phyloP scores from a whole-genome alignment of 2,329 filamentous ascomycete genomes.

The Cytospora schulzeri region DNA sequence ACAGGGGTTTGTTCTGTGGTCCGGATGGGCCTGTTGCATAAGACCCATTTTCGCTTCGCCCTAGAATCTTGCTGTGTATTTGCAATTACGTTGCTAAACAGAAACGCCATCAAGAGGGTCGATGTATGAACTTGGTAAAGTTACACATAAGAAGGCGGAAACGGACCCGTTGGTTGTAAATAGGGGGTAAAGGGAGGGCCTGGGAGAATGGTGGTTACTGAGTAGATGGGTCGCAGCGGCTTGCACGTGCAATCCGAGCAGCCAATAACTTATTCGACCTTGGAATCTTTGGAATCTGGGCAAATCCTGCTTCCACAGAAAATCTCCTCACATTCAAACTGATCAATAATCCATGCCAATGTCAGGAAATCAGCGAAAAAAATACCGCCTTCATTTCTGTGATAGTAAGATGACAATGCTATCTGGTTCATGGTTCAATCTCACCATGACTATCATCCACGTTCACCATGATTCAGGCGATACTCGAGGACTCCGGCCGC shows the following conservation, averaged over 20 bases:
- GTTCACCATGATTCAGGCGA: conserved; percentile 7
- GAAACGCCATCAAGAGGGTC: not conserved
- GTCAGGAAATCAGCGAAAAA: conserved; percentile 10
- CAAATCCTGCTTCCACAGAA: not conserved
- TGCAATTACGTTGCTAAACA: not conserved
- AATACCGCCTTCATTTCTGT: conserved; percentile 10
- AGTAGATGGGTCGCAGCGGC: not conserved
- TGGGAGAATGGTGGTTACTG: no score
- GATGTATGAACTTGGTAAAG: not conserved
- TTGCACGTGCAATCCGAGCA: conserved; percentile 9
- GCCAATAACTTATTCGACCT: not conserved
- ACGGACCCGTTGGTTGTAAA: not conserved
- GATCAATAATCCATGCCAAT: not conserved
- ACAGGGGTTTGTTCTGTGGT: not conserved
- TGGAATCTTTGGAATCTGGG: not conserved
- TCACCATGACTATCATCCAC: conserved; percentile 5
- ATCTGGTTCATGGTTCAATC: conserved; percentile 18
- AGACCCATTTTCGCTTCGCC: no score
- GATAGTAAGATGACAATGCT: conserved; percentile 13
- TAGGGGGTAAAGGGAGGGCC: not conserved
- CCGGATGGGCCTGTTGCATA: no score
- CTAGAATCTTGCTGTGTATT: no score
- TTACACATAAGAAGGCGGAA: not conserved
- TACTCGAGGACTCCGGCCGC: not conserved
- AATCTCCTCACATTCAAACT: not conserved